Evolutionary conservation across 495 filamentous ascomycete genomes (phyloP).

Genomic region (Daldinia loculata): DNA sequence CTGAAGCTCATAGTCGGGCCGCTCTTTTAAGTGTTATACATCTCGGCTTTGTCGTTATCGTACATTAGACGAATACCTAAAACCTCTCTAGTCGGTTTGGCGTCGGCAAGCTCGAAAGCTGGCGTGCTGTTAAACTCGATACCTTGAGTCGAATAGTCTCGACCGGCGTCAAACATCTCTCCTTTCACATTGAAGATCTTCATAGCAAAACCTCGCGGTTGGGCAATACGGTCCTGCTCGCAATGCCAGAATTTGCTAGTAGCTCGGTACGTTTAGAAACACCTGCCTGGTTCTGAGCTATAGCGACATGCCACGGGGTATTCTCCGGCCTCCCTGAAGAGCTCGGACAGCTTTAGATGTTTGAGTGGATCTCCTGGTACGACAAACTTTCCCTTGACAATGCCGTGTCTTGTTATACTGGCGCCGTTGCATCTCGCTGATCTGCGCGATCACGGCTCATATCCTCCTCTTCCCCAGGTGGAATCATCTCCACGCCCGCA

Average conservation of each 20-base stretch:
- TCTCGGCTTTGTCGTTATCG: conserved; percentile 46
- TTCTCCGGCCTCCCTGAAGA: conserved; percentile 53
- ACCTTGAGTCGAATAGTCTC: conserved; percentile 54
- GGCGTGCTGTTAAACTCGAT: conserved; percentile 61
- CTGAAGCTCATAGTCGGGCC: conserved; percentile 54
- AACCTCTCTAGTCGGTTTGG: conserved; percentile 58
- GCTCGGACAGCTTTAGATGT: conserved; percentile 53
- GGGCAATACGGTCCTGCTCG: conserved; percentile 50
- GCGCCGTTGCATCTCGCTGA: conserved; percentile 58
- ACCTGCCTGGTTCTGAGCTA: conserved; percentile 52
- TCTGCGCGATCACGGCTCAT: conserved; percentile 56
- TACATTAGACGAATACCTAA: conserved; percentile 57
- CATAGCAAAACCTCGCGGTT: conserved; percentile 59
- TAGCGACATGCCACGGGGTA: conserved; percentile 52
- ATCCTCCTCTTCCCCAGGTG: conserved; percentile 53
- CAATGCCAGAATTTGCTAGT: not conserved
- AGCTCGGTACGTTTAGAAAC: conserved; percentile 1
- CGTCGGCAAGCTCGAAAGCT: conserved; percentile 56
- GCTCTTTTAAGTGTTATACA: conserved; percentile 55
- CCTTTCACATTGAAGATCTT: conserved; percentile 58
- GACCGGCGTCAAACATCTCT: conserved; percentile 54
- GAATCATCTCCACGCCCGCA: conserved; percentile 54
- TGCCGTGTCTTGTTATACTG: conserved; percentile 58
- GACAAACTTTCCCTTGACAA: conserved; percentile 56
- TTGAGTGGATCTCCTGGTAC: conserved; percentile 49